Base-by-base conservation (phyloP, 2,329 filamentous ascomycete species). In the Periconia sp. region DNA sequence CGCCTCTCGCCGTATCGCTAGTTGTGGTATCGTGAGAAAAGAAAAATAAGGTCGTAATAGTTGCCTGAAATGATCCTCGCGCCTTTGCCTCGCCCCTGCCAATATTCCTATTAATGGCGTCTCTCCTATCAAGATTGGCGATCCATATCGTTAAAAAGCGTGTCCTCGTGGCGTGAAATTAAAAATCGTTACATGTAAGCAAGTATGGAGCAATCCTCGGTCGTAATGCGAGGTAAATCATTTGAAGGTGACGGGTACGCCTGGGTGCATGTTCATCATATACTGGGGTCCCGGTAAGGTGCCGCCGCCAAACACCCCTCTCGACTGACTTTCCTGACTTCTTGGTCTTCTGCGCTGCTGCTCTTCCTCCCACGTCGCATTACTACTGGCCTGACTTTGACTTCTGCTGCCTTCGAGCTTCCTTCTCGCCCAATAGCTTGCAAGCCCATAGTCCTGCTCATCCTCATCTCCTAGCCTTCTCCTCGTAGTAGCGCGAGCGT, bases 181-280 rank as follows among this genome's bases (percentile, higher is more conserved):
- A 27, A 27, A 27, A 27, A 5, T 27, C 23, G 23, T 27, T 27
- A n/a, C n/a, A n/a, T n/a, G n/a, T n/a, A 27, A 27, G 23, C 8
- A 27, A 27, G 8, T 27, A 8, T 27, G 23, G 23, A 27, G 23
- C 23, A 37, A 37, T 37, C 33, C 33, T 13, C 3, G 6, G 11
- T 37, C 33, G 15, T 5, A 37, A 37, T 27, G 33, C 10, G 31
- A 13, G 11, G 33, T n/a, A 37, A 37, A 37, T 43, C 47, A 53
- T 41, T 49, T 48, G 19, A 50, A 52, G 49, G 69, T 61, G 53
- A 73, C 70, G 41, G 70, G 70, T 42, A 73, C 70, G 1, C 70
- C 70, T 0, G 70, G 70, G 63, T 73, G 70, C 70, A 73, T 73
- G 56, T 73, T 73, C 47, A 73, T 42, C 57, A 73, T 23, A 58